These are phyloP conservation scores for Annulohypoxylon nitens DNA, from an alignment of 495 filamentous ascomycete genomes.

Conservation along the genomic window DNA sequence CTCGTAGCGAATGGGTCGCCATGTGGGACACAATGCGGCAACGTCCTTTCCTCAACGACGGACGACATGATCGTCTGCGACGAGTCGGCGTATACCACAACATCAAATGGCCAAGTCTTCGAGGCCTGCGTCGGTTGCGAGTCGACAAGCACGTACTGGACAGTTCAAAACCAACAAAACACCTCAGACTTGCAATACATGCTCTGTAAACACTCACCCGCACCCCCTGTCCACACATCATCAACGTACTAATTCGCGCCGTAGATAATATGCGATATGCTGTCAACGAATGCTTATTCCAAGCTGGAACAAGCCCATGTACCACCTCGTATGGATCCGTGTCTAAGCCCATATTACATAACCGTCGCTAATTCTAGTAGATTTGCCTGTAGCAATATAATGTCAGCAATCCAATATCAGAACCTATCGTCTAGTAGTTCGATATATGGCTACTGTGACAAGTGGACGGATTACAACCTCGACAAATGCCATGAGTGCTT, in stretches of 20 bases:
- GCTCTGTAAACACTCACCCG: conserved; percentile 55
- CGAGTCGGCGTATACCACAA: conserved; percentile 44
- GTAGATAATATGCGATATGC: conserved; percentile 63
- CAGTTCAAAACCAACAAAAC: conserved; percentile 29
- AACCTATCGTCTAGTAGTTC: conserved; percentile 53
- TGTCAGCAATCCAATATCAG: conserved; percentile 51
- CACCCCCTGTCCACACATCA: neutral
- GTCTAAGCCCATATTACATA: neutral
- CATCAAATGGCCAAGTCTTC: conserved; percentile 53
- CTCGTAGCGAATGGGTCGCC: conserved; percentile 57
- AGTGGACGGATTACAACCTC: conserved; percentile 53
- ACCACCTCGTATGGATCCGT: conserved; percentile 54
- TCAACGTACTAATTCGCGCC: conserved; percentile 10
- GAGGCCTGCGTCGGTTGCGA: conserved; percentile 60
- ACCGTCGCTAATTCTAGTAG: conserved; percentile 45
- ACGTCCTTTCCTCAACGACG: conserved; percentile 54
- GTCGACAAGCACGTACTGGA: conserved; percentile 54
- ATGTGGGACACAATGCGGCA: conserved; percentile 60
- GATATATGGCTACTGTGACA: conserved; percentile 57
- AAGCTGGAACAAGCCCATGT: conserved; percentile 52
- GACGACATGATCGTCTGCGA: conserved; percentile 58
- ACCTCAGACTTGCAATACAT: conserved; percentile 56
- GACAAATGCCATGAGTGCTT: conserved; percentile 57
- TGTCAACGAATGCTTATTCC: conserved; percentile 57
- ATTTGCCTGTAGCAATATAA: conserved; percentile 57